Evolutionary conservation across 306 rosid genomes (phyloP).

Genomic region (Rosa persica): DNA sequence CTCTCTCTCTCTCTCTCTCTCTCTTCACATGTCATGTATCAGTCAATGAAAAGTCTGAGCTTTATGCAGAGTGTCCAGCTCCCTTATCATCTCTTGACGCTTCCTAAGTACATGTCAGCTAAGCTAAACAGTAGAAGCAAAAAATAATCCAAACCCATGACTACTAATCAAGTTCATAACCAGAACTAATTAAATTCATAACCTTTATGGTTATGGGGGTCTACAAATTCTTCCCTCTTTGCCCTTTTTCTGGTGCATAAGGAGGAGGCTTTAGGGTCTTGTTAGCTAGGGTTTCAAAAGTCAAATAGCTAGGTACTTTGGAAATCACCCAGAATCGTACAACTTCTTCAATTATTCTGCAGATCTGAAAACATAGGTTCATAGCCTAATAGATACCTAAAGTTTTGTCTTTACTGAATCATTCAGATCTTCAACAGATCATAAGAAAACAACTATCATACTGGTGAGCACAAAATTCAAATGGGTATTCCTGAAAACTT

Average conservation of each 20-base stretch:
- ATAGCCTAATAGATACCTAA: slow-evolving; percentile 7
- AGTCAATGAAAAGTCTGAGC: slow-evolving; percentile 22
- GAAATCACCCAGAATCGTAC: background rate
- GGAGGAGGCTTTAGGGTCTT: background rate
- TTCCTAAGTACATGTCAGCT: slow-evolving; percentile 26
- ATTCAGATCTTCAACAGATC: background rate
- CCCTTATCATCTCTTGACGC: slow-evolving; percentile 39
- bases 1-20: slow-evolving; percentile 32
- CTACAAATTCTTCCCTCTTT: background rate
- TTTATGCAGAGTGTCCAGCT: slow-evolving; percentile 36
- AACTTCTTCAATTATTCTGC: slow-evolving; percentile 5
- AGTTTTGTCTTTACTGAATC: background rate
- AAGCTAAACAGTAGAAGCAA: slow-evolving; percentile 16
- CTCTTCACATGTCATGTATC: slow-evolving; percentile 39
- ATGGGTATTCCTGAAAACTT: background rate
- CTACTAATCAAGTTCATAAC: background rate
- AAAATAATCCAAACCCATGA: background rate
- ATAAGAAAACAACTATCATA: background rate
- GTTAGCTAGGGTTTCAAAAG: slow-evolving; percentile 28
- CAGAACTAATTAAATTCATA: background rate
- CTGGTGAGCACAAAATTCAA: background rate
- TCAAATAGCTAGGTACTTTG: slow-evolving; percentile 9
- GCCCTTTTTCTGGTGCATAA: background rate
- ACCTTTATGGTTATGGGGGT: slow-evolving; percentile 6
- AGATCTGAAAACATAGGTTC: slow-evolving; percentile 4